Conservation (phyloP, 2,329 filamentous ascomycete species). For the Trichoderma atroviride region DNA sequence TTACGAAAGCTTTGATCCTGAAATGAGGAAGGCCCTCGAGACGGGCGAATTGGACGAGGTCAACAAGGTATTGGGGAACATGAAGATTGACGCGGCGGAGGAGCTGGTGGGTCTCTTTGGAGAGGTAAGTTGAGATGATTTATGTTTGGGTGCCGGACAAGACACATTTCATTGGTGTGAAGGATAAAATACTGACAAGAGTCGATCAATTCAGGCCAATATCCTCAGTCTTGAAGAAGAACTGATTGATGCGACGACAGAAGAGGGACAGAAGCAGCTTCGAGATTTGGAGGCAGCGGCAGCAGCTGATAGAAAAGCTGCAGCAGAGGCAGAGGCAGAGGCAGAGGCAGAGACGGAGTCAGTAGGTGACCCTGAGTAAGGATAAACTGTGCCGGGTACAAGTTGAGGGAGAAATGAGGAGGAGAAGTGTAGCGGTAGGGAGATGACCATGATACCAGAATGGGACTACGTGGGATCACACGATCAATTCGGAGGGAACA, state of each 20-base stretch:
- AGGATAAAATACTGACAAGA: background rate
- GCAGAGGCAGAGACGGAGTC: background rate
- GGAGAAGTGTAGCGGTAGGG: background rate
- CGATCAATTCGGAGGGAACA: background rate
- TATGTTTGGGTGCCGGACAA: background rate
- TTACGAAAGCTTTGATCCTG: constrained; percentile 81
- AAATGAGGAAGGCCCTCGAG: constrained; percentile 79
- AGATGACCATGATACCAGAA: constrained; percentile 7
- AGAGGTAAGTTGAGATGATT: constrained; percentile 52
- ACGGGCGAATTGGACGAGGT: constrained; percentile 77
- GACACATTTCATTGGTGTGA: background rate
- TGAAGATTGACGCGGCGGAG: constrained; percentile 87
- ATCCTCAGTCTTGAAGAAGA: constrained; percentile 91
- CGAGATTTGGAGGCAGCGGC: constrained; percentile 66
- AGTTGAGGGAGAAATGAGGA: background rate
- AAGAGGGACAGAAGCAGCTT: constrained; percentile 76
- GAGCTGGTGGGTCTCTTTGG: constrained; percentile 79
- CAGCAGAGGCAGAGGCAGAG: background rate
- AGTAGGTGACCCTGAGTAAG: constrained; percentile 43
- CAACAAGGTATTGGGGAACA: constrained; percentile 69
- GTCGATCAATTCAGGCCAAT: constrained; percentile 61
- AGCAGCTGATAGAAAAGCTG: constrained; percentile 29
- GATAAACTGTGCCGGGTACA: background rate
- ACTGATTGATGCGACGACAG: constrained; percentile 92
- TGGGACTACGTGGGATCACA: background rate